These are phyloP conservation scores for Coniochaeta sp. DNA, from an alignment of 2,329 filamentous ascomycete species.

Conservation along the genomic window DNA sequence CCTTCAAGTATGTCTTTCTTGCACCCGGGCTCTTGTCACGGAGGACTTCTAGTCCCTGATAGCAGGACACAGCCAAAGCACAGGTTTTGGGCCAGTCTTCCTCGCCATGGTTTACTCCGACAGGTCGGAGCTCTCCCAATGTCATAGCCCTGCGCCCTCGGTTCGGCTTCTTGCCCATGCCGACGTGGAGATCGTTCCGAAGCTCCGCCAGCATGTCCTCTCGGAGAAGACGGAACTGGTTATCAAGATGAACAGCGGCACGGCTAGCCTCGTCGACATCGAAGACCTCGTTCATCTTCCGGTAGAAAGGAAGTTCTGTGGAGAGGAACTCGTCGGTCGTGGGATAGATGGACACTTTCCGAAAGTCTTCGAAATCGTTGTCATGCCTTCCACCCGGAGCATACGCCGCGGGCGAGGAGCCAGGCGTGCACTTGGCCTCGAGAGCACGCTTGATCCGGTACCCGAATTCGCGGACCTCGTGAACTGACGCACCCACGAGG, in stretches of 20 bases:
- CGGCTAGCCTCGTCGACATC: conserved; percentile 28
- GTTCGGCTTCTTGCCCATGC: conserved; percentile 32
- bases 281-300: conserved; percentile 39
- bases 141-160: conserved; percentile 28
- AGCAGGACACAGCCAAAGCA: conserved; percentile 31
- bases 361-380: conserved; percentile 59
- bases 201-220: conserved; percentile 66
- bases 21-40: conserved; percentile 14
- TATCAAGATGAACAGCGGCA: conserved; percentile 50
- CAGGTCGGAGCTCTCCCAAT: conserved; percentile 30
- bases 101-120: conserved; percentile 26
- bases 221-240: conserved; percentile 62
- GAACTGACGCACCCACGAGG: conserved; percentile 17
- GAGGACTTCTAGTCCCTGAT: conserved; percentile 36
- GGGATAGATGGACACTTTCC: conserved; percentile 55
- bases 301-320: conserved; percentile 44
- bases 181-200: conserved; percentile 49
- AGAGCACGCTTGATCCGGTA: conserved; percentile 30
- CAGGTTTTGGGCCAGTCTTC: conserved; percentile 20
- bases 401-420: conserved; percentile 1
- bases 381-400: conserved; percentile 62
- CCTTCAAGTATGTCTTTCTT: conserved; percentile 35
- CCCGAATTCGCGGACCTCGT: conserved; percentile 15
- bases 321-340: conserved; percentile 57
- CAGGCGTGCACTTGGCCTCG: conserved; percentile 17